A percentile compares a stretch with the other conserved stretches of the same genome.
These are phyloP conservation scores for Suillus lakei DNA, from an alignment of 768 basidiomycete species.

Conservation along the genomic window DNA sequence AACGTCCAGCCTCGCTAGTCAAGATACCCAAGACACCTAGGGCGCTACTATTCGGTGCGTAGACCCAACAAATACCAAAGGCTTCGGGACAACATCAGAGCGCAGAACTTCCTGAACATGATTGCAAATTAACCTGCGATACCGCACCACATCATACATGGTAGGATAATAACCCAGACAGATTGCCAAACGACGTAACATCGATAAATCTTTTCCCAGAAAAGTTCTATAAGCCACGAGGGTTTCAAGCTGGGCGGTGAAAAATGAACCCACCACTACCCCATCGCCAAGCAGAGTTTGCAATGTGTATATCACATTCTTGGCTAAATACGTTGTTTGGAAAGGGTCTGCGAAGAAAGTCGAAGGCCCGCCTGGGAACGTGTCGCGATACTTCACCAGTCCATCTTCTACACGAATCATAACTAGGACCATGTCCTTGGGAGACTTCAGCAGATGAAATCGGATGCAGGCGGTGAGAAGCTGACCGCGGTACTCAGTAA, in stretches of 20 bases:
- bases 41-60: not conserved
- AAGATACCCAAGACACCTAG: conserved; percentile 28
- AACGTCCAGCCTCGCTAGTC: conserved; percentile 23
- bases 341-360: conserved; percentile 30
- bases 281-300: conserved; percentile 37
- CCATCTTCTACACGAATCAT: conserved; percentile 30
- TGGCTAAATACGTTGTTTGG: conserved; percentile 34
- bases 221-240: not conserved
- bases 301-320: conserved; percentile 28
- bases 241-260: not conserved
- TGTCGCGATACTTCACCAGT: conserved; percentile 25
- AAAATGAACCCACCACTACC: conserved; percentile 26
- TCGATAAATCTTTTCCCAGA: conserved; percentile 27
- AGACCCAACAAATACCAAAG: conserved; percentile 23
- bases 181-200: conserved; percentile 39
- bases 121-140: conserved; percentile 22
- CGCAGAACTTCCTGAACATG: not conserved
- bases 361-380: conserved; percentile 22
- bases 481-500: conserved; percentile 35
- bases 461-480: not conserved
- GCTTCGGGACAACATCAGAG: conserved; percentile 10
- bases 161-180: conserved; percentile 31
- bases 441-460: not conserved
- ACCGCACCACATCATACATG: conserved; percentile 33
- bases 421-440: conserved; percentile 30